phyloP scores from a whole-genome alignment of 805 yeast species.

The Spathaspora girioi region DNA sequence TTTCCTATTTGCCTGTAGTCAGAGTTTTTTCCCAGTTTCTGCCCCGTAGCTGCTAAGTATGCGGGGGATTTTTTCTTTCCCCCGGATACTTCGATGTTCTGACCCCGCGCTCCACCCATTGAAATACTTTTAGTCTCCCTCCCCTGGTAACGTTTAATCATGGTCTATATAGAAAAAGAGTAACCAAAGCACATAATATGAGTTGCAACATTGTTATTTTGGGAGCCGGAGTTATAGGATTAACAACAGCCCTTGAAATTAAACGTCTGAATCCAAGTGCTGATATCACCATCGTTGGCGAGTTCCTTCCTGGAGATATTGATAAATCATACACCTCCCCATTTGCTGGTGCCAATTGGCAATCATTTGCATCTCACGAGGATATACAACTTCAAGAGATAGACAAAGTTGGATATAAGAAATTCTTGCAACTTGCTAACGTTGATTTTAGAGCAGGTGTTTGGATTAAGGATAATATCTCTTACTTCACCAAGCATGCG shows the following conservation, averaged over 20 bases:
- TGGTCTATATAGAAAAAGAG: too few species aligned
- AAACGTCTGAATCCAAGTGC: slow-evolving; percentile 15
- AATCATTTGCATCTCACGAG: slow-evolving; percentile 47
- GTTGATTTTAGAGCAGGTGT: slow-evolving; percentile 50
- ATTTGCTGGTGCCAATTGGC: slow-evolving; percentile 73
- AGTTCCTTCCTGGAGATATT: slow-evolving; percentile 53
- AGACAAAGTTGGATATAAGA: slow-evolving; percentile 49
- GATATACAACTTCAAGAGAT: slow-evolving; percentile 35
- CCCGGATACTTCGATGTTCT: too few species aligned
- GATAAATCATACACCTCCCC: slow-evolving; percentile 57
- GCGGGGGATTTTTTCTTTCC: too few species aligned
- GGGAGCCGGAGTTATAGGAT: slow-evolving; percentile 38
- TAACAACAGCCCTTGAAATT: slow-evolving; percentile 32
- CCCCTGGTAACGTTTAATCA: too few species aligned
- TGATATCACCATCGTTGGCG: slow-evolving; percentile 29
- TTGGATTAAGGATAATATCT: slow-evolving; percentile 17
- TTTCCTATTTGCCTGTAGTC: too few species aligned
- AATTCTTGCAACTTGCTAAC: slow-evolving; percentile 44
- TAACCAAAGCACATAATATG: neutral
- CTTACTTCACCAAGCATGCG: slow-evolving; percentile 13
- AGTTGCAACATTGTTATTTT: slow-evolving; percentile 14
- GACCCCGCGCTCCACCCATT: too few species aligned
- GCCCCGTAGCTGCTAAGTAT: too few species aligned
- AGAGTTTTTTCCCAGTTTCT: too few species aligned
- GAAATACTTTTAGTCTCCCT: too few species aligned